A percentile compares a stretch with the other conserved stretches of the same genome.
Evolutionary conservation across 1,284 basidiomycete genomes (phyloP).

Genomic region (Ustilago trichophora): DNA sequence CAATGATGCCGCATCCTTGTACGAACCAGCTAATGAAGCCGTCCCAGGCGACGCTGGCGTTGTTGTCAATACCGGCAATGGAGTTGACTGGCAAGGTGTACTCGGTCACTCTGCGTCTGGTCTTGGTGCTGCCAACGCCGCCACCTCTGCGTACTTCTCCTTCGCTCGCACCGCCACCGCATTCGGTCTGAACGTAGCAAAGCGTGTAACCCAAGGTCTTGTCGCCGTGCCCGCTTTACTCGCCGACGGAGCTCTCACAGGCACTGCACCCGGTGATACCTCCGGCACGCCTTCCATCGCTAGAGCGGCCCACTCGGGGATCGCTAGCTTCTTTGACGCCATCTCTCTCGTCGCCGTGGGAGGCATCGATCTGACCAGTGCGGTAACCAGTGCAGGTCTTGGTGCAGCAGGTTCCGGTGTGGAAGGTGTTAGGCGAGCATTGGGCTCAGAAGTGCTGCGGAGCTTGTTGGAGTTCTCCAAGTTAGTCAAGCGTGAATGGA

Average conservation of each 20-base stretch:
- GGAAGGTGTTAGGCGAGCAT: conserved; percentile 46
- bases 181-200: conserved; percentile 54
- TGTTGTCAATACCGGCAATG: conserved; percentile 8
- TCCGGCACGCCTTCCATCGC: conserved; percentile 33
- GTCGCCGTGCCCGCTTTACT: conserved; percentile 51
- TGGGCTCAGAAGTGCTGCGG: conserved; percentile 54
- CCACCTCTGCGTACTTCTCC: conserved; percentile 53
- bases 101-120: conserved; percentile 44
- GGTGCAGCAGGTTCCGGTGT: conserved; percentile 53
- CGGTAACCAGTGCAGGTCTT: conserved; percentile 53
- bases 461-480: conserved; percentile 47
- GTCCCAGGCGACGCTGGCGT: conserved; percentile 22
- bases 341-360: conserved; percentile 54
- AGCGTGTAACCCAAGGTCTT: conserved; percentile 52
- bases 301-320: conserved; percentile 42
- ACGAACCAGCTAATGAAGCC: conserved; percentile 19
- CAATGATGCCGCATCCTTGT: conserved; percentile 8
- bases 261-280: conserved; percentile 36
- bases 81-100: conserved; percentile 40
- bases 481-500: conserved; percentile 60
- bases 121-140: conserved; percentile 49
- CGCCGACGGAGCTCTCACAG: conserved; percentile 48
- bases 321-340: conserved; percentile 56
- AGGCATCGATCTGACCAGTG: conserved; percentile 55
- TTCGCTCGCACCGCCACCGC: conserved; percentile 50